phyloP scores from a whole-genome alignment of 164 flowering plant species.

The Cinnamomum chago region DNA sequence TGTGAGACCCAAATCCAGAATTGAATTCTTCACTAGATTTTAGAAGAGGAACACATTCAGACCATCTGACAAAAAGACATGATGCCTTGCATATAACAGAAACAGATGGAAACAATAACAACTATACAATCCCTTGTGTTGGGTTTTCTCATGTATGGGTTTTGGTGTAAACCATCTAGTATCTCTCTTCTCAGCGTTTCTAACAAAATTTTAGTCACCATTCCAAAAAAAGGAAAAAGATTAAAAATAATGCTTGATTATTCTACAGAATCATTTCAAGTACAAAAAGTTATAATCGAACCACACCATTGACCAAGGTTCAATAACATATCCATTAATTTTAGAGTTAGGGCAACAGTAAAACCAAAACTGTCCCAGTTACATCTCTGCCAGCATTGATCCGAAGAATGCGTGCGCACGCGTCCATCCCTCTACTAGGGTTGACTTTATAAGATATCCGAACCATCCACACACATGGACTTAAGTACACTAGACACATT shows the following conservation, averaged over 20 bases:
- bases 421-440: too few species aligned
- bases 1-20: conserved; percentile 94
- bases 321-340: background rate
- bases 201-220: too few species aligned
- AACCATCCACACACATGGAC: too few species aligned
- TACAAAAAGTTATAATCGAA: background rate
- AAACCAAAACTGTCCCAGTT: background rate
- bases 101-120: background rate
- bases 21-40: conserved; percentile 79
- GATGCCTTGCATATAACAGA: conserved; percentile 1
- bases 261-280: background rate
- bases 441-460: too few species aligned
- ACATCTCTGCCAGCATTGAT: background rate
- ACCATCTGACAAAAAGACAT: background rate
- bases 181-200: too few species aligned
- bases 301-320: background rate
- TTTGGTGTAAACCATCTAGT: too few species aligned
- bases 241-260: background rate
- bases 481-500: too few species aligned
- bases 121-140: too few species aligned
- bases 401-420: too few species aligned
- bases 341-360: background rate
- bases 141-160: too few species aligned
- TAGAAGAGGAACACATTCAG: conserved; percentile 8
- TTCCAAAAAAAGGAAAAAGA: too few species aligned